Base-by-base conservation (phyloP, 2,329 filamentous ascomycete genomes). In the Didymella pinodella region DNA sequence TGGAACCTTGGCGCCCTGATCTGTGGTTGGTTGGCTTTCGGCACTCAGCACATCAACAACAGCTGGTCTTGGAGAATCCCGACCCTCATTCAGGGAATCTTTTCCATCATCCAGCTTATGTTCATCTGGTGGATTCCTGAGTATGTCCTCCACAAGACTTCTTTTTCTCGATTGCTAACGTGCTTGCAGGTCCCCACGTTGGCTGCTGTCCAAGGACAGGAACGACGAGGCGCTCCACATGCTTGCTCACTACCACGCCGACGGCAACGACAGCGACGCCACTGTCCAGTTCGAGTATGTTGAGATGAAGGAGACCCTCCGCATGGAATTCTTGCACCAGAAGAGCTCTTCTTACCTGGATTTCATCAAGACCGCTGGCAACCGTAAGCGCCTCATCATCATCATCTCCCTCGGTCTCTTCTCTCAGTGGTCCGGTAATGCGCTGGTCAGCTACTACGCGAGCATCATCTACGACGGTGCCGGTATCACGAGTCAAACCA, bases 121-220 rank as follows among this genome's bases (percentile, higher is more conserved):
- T 36, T 36, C 32, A 36, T 36, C 32, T 36, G 32, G 32, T 36
- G 32, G 32, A 36, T 36, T 36, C 32, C 32, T 36, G 32, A 36
- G 32, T 36, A 36, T n/a, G 32, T 14, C n/a, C 32, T 36, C 32
- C 14, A 2, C 16, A 18, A 32, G 12, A 14, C 5, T 14, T 14
- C 2, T 5, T 32, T 16, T 16, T 32, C 1, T 16, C 32, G 7
- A n/a, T 8, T 18, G 32, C 32, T 36, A 36, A 36, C 16, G 2
- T 7, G 16, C 16, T 36, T 8, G 16, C n/a, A 36, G 32, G 25
- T 55, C 51, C 0, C 86, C 86, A 2, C 80, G 87, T 59, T 88
- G 85, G 85, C 76, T 87, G 16, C 81, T 85, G 50, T 79, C 80
- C 58, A 80, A 84, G 31, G 83, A 84, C 44, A 81, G 82, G 14